These are phyloP conservation scores for Linanthus parryae DNA, from an alignment of 148 eudicot genomes.

Conservation along the genomic window DNA sequence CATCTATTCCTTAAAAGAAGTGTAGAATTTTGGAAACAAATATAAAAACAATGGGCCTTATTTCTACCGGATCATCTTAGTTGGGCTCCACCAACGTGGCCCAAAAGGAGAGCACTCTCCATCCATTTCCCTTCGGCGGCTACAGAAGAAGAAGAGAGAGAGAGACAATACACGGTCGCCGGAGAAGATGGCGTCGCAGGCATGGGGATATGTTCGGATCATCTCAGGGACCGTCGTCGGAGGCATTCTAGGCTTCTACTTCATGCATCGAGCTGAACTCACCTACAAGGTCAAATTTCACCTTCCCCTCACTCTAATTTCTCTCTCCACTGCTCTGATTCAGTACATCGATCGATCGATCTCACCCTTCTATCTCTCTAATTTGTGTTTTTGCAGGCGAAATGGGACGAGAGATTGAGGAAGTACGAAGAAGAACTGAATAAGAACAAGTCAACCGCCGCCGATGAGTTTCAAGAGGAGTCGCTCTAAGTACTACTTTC, in stretches of 20 bases:
- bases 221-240: not conserved
- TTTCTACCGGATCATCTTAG: no score
- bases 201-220: slow-evolving; percentile 1
- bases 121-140: no score
- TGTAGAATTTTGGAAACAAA: no score
- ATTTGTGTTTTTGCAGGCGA: not conserved
- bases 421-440: slow-evolving; percentile 5
- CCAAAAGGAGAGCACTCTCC: no score
- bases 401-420: slow-evolving; percentile 2
- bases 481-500: not conserved
- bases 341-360: no score
- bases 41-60: no score
- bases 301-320: not conserved
- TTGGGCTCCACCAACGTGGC: no score
- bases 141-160: no score
- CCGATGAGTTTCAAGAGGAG: not conserved
- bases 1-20: no score
- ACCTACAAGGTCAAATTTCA: not conserved
- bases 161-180: no score
- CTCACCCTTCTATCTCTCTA: no score
- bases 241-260: slow-evolving; percentile 1
- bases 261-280: not conserved
- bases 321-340: not conserved
- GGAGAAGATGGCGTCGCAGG: not conserved
- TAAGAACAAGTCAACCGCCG: not conserved